phyloP scores from a whole-genome alignment of 108 stramenopile species.

The Nitzschia inconspicua region DNA sequence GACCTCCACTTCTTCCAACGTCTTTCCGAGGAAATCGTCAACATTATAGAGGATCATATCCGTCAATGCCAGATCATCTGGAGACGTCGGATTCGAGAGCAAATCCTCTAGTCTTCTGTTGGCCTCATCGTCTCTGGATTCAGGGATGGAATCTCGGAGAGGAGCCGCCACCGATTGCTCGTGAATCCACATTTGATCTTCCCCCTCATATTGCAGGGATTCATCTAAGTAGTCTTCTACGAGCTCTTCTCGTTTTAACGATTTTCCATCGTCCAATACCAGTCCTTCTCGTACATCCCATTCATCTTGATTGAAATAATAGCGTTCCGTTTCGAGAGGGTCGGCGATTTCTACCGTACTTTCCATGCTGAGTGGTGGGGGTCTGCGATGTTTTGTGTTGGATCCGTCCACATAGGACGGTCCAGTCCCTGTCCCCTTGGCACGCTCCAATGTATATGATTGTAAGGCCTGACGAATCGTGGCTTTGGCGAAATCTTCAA shows the following conservation, averaged over 20 bases:
- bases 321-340: constrained; percentile 14
- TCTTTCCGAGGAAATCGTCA: constrained; percentile 44
- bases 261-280: constrained; percentile 16
- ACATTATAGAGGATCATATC: constrained; percentile 48
- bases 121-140: constrained; percentile 11
- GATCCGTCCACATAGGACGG: not conserved
- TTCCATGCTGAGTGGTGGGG: constrained; percentile 29
- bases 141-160: constrained; percentile 44
- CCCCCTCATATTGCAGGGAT: constrained; percentile 37
- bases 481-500: constrained; percentile 49
- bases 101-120: not conserved
- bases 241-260: constrained; percentile 16
- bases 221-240: constrained; percentile 34
- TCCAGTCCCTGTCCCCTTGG: constrained; percentile 15
- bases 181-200: constrained; percentile 45
- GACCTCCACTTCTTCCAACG: constrained; percentile 35
- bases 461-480: constrained; percentile 31
- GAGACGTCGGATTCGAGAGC: constrained; percentile 18
- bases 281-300: constrained; percentile 32
- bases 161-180: constrained; percentile 50
- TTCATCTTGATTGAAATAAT: constrained; percentile 35
- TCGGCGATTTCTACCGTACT: constrained; percentile 39
- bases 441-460: constrained; percentile 6
- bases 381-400: not conserved
- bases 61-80: constrained; percentile 40